These are phyloP conservation scores for Lyophyllum semitale DNA, from an alignment of 768 basidiomycete genomes.

Conservation along the genomic window DNA sequence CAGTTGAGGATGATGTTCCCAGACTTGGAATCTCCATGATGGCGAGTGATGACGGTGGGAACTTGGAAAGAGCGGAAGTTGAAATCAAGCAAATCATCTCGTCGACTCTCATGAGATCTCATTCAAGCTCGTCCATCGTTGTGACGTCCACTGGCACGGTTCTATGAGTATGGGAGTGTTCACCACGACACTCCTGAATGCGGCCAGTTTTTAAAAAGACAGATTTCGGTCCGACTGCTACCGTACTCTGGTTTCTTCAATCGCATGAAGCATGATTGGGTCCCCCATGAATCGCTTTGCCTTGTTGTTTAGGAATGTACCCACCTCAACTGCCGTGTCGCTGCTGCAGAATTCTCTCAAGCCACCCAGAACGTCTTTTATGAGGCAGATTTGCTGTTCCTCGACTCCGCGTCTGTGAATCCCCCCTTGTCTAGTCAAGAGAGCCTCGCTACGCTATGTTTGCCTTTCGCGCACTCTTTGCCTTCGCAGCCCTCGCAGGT, in stretches of 20 bases:
- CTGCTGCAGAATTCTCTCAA: slow-evolving; percentile 18
- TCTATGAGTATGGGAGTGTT: slow-evolving; percentile 1
- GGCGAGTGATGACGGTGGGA: slow-evolving; percentile 4
- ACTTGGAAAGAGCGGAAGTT: slow-evolving; percentile 10
- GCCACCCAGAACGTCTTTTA: slow-evolving; percentile 16
- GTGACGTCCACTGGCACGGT: background rate
- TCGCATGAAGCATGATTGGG: slow-evolving; percentile 18
- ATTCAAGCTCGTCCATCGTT: background rate
- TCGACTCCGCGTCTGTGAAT: background rate
- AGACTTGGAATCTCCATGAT: slow-evolving; percentile 15
- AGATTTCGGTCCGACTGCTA: background rate
- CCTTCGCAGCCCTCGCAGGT: slow-evolving; percentile 27
- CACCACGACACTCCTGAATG: background rate
- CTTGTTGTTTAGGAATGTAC: slow-evolving; percentile 4
- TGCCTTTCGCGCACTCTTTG: slow-evolving; percentile 26
- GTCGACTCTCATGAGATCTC: background rate
- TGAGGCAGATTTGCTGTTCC: background rate
- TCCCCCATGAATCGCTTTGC: background rate
- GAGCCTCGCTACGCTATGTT: slow-evolving; percentile 24
- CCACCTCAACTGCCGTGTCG: slow-evolving; percentile 2
- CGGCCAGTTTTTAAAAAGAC: background rate
- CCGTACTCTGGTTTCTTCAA: slow-evolving; percentile 11
- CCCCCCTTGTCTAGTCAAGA: background rate
- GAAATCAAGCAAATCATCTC: background rate
- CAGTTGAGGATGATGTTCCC: slow-evolving; percentile 6